A percentile compares a stretch with the other conserved stretches of the same genome.
These are phyloP conservation scores for Zygoascus sp. DNA, from an alignment of 1,139 yeast species.

Conservation along the genomic window DNA sequence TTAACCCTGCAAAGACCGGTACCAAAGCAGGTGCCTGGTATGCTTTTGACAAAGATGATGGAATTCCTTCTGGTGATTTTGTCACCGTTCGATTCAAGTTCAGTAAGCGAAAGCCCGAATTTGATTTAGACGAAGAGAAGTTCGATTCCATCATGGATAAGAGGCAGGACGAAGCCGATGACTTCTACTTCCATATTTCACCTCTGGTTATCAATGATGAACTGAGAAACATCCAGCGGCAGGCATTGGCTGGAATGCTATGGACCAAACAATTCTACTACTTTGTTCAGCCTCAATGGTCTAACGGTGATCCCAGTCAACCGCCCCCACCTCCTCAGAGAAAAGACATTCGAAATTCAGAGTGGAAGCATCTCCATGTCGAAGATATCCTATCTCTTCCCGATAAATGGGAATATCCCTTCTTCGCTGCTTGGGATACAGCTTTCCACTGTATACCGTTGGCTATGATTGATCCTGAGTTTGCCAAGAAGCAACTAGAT, in stretches of 20 bases:
- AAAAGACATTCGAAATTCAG: constrained; percentile 77
- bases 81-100: constrained; percentile 83
- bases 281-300: constrained; percentile 85
- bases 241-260: constrained; percentile 88
- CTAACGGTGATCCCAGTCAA: constrained; percentile 78
- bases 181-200: constrained; percentile 84
- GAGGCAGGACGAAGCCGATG: constrained; percentile 88
- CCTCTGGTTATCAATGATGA: constrained; percentile 85
- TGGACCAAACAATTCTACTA: constrained; percentile 96
- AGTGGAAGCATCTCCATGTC: constrained; percentile 87
- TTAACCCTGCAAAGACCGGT: constrained; percentile 67
- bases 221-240: constrained; percentile 81
- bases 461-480: constrained; percentile 92
- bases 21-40: constrained; percentile 82
- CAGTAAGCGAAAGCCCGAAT: constrained; percentile 45
- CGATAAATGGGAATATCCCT: constrained; percentile 96
- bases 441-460: constrained; percentile 94
- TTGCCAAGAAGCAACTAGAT: constrained; percentile 87
- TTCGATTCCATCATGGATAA: constrained; percentile 70
- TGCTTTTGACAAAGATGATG: constrained; percentile 66
- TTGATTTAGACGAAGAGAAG: constrained; percentile 61
- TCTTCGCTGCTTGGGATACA: constrained; percentile 97
- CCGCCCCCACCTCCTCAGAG: constrained; percentile 74
- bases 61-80: constrained; percentile 84
- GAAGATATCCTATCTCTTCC: constrained; percentile 89